phyloP scores from a whole-genome alignment of 2,329 filamentous ascomycete genomes.

The Hymenoscyphus fructigenus region DNA sequence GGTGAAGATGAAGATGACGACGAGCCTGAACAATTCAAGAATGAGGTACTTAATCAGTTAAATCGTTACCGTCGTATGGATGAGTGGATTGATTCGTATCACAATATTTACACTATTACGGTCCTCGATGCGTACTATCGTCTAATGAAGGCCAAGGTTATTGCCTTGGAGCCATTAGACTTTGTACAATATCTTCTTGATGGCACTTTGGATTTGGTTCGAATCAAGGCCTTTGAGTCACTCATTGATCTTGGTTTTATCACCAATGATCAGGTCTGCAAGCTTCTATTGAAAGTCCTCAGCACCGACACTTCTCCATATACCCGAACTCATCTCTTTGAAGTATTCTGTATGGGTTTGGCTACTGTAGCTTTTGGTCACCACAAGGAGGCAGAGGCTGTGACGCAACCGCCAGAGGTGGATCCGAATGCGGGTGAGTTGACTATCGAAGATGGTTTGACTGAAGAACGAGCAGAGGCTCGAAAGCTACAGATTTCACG shows the following conservation, averaged over 20 bases:
- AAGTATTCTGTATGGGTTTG: slow-evolving; percentile 57
- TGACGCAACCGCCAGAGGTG: slow-evolving; percentile 18
- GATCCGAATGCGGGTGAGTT: slow-evolving; percentile 21
- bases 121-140: slow-evolving; percentile 60
- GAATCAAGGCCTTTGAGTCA: slow-evolving; percentile 65
- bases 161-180: slow-evolving; percentile 52
- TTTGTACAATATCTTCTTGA: slow-evolving; percentile 66
- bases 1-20: slow-evolving; percentile 44
- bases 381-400: slow-evolving; percentile 33
- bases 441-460: slow-evolving; percentile 40
- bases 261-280: slow-evolving; percentile 53
- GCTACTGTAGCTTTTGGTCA: slow-evolving; percentile 66
- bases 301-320: slow-evolving; percentile 64
- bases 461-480: slow-evolving; percentile 46
- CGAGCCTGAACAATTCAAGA: slow-evolving; percentile 42
- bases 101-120: slow-evolving; percentile 65
- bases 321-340: slow-evolving; percentile 59
- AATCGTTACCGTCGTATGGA: slow-evolving; percentile 67
- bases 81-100: slow-evolving; percentile 66
- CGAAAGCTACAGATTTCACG: slow-evolving; percentile 49
- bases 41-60: slow-evolving; percentile 58
- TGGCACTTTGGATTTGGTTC: slow-evolving; percentile 60
- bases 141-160: slow-evolving; percentile 64
- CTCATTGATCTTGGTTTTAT: slow-evolving; percentile 63
- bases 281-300: slow-evolving; percentile 56